These are phyloP conservation scores for Eucommia ulmoides DNA, from an alignment of 257 asterid species.

Conservation along the genomic window DNA sequence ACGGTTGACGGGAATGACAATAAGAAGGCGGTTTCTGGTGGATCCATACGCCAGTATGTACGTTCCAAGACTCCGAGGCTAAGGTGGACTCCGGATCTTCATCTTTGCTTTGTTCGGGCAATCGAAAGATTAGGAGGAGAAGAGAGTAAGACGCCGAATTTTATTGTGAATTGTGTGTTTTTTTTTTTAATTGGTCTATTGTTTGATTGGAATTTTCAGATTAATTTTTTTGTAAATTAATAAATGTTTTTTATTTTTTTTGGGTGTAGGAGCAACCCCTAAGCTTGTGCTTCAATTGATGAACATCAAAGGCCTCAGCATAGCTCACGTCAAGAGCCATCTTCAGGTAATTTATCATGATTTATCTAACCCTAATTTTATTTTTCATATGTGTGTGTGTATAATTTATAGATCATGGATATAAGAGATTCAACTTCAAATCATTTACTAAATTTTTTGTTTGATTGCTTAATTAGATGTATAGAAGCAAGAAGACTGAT, in stretches of 20 bases:
- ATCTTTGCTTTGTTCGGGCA: slow-evolving; percentile 55
- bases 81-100: slow-evolving; percentile 88
- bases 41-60: slow-evolving; percentile 59
- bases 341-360: slow-evolving; percentile 39
- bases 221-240: too few relatives aligned
- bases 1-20: slow-evolving; percentile 47
- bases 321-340: slow-evolving; percentile 94
- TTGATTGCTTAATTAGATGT: slow-evolving; percentile 30
- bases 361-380: background rate
- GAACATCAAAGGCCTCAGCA: slow-evolving; percentile 71
- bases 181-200: too few relatives aligned
- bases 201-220: too few relatives aligned
- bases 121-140: slow-evolving; percentile 89
- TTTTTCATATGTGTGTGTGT: background rate
- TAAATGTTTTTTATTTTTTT: slow-evolving; percentile 1
- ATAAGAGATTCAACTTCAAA: background rate
- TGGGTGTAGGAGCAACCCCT: slow-evolving; percentile 72
- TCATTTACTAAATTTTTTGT: background rate
- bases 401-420: background rate
- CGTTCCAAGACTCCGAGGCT: slow-evolving; percentile 86
- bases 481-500: slow-evolving; percentile 65
- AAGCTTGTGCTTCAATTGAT: slow-evolving; percentile 67
- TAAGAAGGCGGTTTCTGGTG: too few relatives aligned
- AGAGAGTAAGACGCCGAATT: slow-evolving; percentile 29
- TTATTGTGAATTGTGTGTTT: too few relatives aligned